Percentiles rank a stretch among this genome's conserved stretches.
Evolutionary conservation across 78 protist species (phyloP).

Genomic region (Dictyostelium firmibasis): DNA sequence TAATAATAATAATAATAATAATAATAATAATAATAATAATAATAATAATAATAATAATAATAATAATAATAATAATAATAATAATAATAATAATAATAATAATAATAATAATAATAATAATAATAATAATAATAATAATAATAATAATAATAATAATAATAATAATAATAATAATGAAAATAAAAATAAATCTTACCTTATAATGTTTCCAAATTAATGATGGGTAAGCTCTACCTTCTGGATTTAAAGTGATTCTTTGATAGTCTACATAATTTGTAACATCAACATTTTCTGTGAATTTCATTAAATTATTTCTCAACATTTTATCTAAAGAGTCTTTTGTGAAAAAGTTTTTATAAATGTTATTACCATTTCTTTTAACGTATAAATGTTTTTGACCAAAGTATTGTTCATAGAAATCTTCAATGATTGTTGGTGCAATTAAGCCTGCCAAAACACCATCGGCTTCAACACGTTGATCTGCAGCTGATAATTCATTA

Average conservation of each 20-base stretch:
- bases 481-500: neutral
- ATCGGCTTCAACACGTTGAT: conserved; percentile 64
- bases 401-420: conserved; percentile 77
- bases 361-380: conserved; percentile 16
- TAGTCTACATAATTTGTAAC: conserved; percentile 76
- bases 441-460: conserved; percentile 39
- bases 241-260: conserved; percentile 75
- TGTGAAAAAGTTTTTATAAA: conserved; percentile 46
- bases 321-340: conserved; percentile 68
- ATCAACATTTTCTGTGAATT: conserved; percentile 78
- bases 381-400: conserved; percentile 62
- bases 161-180: no score
- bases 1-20: no score
- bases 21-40: no score
- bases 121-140: no score
- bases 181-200: neutral
- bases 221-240: conserved; percentile 78
- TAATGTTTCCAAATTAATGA: conserved; percentile 49
- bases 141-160: no score
- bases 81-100: no score
- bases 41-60: no score
- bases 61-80: no score
- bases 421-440: conserved; percentile 28
- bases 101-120: no score
- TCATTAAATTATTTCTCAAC: conserved; percentile 21